Evolutionary conservation across 805 yeast genomes (phyloP).

Genomic region (Kodamaea laetipori): DNA sequence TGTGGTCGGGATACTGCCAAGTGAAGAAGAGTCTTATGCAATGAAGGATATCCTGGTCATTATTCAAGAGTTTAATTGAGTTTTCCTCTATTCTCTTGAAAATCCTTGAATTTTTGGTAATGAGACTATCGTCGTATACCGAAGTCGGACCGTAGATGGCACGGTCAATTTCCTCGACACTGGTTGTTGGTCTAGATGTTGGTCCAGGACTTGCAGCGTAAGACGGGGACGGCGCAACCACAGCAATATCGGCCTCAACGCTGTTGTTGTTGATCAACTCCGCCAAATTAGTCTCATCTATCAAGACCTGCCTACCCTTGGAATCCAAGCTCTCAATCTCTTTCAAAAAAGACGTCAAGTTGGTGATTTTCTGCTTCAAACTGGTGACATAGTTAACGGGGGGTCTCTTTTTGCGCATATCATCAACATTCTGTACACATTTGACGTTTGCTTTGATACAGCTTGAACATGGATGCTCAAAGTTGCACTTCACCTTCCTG

Average conservation of each 20-base stretch:
- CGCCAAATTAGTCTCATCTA: slow-evolving; percentile 24
- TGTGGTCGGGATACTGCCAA: slow-evolving; percentile 69
- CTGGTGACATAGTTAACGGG: slow-evolving; percentile 51
- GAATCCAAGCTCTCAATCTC: slow-evolving; percentile 21
- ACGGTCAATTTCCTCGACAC: slow-evolving; percentile 6
- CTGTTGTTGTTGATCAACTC: slow-evolving; percentile 13
- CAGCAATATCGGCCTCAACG: neutral
- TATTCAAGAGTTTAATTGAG: slow-evolving; percentile 31
- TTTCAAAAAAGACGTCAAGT: slow-evolving; percentile 27
- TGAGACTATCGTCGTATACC: slow-evolving; percentile 40
- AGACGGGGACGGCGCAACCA: neutral
- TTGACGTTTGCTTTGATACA: slow-evolving; percentile 46
- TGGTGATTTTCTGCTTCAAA: slow-evolving; percentile 36
- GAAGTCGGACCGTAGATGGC: slow-evolving; percentile 46
- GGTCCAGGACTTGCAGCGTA: neutral
- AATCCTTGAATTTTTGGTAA: slow-evolving; percentile 17
- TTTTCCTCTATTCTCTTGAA: slow-evolving; percentile 9
- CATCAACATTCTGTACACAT: slow-evolving; percentile 50
- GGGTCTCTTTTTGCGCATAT: slow-evolving; percentile 53
- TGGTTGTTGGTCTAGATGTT: neutral
- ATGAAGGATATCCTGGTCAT: slow-evolving; percentile 36
- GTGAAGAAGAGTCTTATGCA: slow-evolving; percentile 51
- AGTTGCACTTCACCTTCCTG: slow-evolving; percentile 51
- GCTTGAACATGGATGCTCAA: slow-evolving; percentile 50
- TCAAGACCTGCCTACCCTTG: slow-evolving; percentile 23